These are phyloP conservation scores for Stachybotrys chartarum DNA, from an alignment of 2,329 filamentous ascomycete species.

Conservation along the genomic window DNA sequence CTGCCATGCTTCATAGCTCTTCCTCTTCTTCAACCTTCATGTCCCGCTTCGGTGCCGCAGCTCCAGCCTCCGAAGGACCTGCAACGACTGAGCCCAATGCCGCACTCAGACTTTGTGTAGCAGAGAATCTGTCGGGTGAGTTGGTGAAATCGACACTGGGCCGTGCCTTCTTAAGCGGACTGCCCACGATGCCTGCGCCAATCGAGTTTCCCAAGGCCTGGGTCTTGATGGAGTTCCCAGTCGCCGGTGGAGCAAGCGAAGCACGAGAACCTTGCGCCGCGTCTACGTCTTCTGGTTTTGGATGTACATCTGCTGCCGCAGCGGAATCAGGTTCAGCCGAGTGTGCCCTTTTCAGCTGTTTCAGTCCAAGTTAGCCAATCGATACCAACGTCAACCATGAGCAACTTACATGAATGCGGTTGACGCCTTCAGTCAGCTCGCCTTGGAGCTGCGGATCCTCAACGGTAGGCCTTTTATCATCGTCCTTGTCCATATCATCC, in stretches of 20 bases:
- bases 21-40: slow-evolving; percentile 27
- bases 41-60: slow-evolving; percentile 10
- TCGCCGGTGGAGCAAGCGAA: slow-evolving; percentile 13
- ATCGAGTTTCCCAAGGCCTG: slow-evolving; percentile 18
- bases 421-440: slow-evolving; percentile 72
- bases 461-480: slow-evolving; percentile 51
- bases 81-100: slow-evolving; percentile 24
- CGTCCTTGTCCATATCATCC: slow-evolving; percentile 55
- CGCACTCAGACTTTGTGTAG: slow-evolving; percentile 26
- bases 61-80: slow-evolving; percentile 9
- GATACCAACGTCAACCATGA: neutral
- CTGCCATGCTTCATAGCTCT: slow-evolving; percentile 23
- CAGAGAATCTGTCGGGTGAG: slow-evolving; percentile 14
- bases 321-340: slow-evolving; percentile 58
- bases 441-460: slow-evolving; percentile 68
- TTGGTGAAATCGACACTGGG: slow-evolving; percentile 40
- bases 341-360: slow-evolving; percentile 72
- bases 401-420: slow-evolving; percentile 66
- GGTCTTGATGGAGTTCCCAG: slow-evolving; percentile 22
- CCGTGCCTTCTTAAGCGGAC: slow-evolving; percentile 69
- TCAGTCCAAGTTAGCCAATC: slow-evolving; percentile 5
- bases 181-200: slow-evolving; percentile 41
- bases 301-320: slow-evolving; percentile 6
- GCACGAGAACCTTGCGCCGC: slow-evolving; percentile 7
- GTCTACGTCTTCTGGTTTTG: slow-evolving; percentile 8